Conservation (phyloP, 352 stramenopile genomes). For the Phytophthora quininea region DNA sequence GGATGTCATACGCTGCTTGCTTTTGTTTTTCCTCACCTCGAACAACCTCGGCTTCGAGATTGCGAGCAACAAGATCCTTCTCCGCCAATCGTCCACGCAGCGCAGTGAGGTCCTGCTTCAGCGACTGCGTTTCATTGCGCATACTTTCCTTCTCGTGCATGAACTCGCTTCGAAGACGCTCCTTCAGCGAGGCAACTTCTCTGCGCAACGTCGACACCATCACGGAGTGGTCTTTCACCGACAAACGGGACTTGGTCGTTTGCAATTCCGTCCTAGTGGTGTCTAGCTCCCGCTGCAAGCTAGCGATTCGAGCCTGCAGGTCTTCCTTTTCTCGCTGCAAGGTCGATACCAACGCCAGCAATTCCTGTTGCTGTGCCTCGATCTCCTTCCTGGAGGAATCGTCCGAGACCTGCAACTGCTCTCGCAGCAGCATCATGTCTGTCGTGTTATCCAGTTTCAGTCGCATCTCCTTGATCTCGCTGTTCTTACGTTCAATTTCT, state of each 20-base stretch:
- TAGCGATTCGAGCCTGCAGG: constrained; percentile 30
- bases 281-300: constrained; percentile 37
- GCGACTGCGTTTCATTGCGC: constrained; percentile 37
- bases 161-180: constrained; percentile 64
- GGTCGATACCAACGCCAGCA: constrained; percentile 43
- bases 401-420: constrained; percentile 61
- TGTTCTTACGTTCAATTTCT: constrained; percentile 51
- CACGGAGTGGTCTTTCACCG: constrained; percentile 54
- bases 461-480: constrained; percentile 56
- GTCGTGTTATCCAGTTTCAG: constrained; percentile 52
- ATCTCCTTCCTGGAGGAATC: constrained; percentile 43
- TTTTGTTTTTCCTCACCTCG: constrained; percentile 48
- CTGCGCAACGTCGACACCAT: constrained; percentile 65
- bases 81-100: constrained; percentile 46
- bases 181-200: constrained; percentile 66
- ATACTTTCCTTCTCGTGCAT: constrained; percentile 65
- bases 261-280: constrained; percentile 38
- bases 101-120: constrained; percentile 50
- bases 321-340: constrained; percentile 51
- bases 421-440: constrained; percentile 44
- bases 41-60: constrained; percentile 52
- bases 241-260: constrained; percentile 43
- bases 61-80: constrained; percentile 49
- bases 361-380: constrained; percentile 52
- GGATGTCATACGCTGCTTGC: constrained; percentile 43